phyloP scores from a whole-genome alignment of 768 basidiomycete genomes.

The Phaeotremella fagi region DNA sequence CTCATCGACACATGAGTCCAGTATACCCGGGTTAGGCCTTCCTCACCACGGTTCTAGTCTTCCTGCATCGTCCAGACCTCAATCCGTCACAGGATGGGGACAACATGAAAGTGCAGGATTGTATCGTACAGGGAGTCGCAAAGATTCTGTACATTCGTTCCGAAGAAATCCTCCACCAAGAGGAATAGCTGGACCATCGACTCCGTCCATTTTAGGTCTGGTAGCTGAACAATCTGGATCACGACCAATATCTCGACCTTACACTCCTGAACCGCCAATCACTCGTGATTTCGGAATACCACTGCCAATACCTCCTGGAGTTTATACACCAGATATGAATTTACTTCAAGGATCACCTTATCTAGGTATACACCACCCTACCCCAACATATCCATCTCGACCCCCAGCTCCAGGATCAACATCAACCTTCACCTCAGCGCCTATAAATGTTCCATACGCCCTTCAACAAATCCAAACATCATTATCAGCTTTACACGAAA shows the following conservation, averaged over 20 bases:
- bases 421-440: conserved; percentile 16
- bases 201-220: conserved; percentile 2
- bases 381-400: conserved; percentile 20
- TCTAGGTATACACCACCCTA: conserved; percentile 14
- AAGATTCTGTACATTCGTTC: conserved; percentile 28
- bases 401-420: conserved; percentile 30
- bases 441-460: conserved; percentile 22
- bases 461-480: conserved; percentile 44
- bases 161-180: neutral
- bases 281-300: conserved; percentile 12
- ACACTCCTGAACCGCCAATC: conserved; percentile 9
- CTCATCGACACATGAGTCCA: neutral
- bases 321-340: conserved; percentile 14
- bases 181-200: neutral
- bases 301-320: neutral
- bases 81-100: neutral
- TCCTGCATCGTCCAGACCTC: neutral
- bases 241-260: neutral
- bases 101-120: neutral
- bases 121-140: neutral
- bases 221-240: neutral
- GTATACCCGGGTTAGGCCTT: neutral
- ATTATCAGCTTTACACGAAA: conserved; percentile 39
- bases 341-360: conserved; percentile 8
- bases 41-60: neutral